Base-by-base conservation (phyloP, 2,329 filamentous ascomycete genomes). In the Pezicula rhizophila region DNA sequence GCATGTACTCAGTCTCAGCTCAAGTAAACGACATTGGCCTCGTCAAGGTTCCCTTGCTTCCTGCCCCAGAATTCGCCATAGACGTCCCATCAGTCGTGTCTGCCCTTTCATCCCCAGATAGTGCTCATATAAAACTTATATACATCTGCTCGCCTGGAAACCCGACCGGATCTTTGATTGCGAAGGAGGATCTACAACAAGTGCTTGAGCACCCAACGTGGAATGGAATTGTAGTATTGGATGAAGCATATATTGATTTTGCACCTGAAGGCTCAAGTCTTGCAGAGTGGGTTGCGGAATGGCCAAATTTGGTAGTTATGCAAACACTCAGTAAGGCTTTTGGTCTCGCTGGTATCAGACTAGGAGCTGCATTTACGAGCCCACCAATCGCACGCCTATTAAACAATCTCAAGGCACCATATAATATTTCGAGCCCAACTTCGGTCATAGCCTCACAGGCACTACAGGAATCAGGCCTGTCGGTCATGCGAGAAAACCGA, bases 281-380 rank as follows among this genome's bases (percentile, higher is more conserved):
- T 23, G 92, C 93, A 23, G 88, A 95, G 68, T 95, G 89, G 85
- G 91, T 95, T 1, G 76, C 79, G 33, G 90, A 96, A 62, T 95
- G 88, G 81, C 91, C 92, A 45, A 99, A 99, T 68, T 76, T 99
- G 23, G 90, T 96, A 15, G 91, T 99, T 49, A 89, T 97, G 88
- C 93, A 99, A 74, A 99, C 93, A 1, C 77, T 97, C n/a, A 95
- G 88, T 61, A 99, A 99, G 68, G 93, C 90, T 0, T 99, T 99
- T 64, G 93, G 93, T 25, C 79, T 99, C 63, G 93, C 93, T 4
- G 93, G 92, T 45, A 96, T 99, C 64, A 79, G 93, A 14, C 77
- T 99, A 1, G 93, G 93, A 42, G 87, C 84, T 7, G 89, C 89
- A 1, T 99, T 96, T 65, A 79, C 88, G 5, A 79, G 82, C 8